Evolutionary conservation across 2,329 filamentous ascomycete genomes (phyloP), one percentile per base, ranked within the genome.

Genomic region (Diaporthe sp.): DNA sequence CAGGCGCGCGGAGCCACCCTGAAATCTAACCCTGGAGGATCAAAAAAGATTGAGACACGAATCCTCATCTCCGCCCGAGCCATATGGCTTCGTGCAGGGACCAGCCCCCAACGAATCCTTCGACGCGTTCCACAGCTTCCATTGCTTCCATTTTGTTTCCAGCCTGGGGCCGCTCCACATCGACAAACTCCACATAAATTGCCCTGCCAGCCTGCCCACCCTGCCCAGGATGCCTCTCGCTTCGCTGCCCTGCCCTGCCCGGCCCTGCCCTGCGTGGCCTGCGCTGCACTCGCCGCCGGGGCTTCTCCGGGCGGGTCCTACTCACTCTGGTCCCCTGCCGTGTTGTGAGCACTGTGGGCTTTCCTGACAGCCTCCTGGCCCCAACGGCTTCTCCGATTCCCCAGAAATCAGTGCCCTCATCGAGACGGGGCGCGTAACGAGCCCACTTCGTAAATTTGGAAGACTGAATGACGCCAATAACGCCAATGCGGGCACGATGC

Each of bases 371-470:
- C 73, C 62, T 46, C 62, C 73, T 75, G 55, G 73, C 49, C 57
- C 70, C 74, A 72, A 77, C 76, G 76, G 76, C 76, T 62, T 77
- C 60, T 73, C 76, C 76, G 76, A 73, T 75, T 76, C 73, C 73
- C 75, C 75, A 76, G 75, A 76, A 75, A 75, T 75, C 39, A 58
- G 57, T 70, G 73, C 73, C 37, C 58, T 73, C 71, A 51, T 42
- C 49, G 65, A 28, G 55, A 49, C 60, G 31, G 51, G 61, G 71
- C 71, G 71, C 71, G 25, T 65, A 73, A 62, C 71, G 60, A 67
- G 76, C 55, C 76, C 76, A 77, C 76, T 31, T 49, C n/a, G 65
- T 70, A 67, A 73, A 77, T 77, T 75, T 71, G 61, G 70, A 34
- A 4, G 31, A 28, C 49, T 53, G n/a, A 17, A 73, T 60, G 62